phyloP scores from a whole-genome alignment of 2,329 filamentous ascomycete genomes.

The Trichoderma sp. region DNA sequence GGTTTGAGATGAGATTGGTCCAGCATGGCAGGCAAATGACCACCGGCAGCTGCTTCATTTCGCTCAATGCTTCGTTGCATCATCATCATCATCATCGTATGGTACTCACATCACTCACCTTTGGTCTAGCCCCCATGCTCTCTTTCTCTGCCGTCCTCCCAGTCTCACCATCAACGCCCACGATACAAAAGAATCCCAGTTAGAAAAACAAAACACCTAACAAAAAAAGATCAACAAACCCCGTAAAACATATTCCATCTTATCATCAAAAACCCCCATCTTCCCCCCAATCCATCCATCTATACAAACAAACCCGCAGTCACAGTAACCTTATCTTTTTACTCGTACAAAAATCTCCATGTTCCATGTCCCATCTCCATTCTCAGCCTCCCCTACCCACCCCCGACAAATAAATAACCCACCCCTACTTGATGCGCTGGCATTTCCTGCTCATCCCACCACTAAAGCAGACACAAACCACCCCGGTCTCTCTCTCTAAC shows the following conservation, averaged over 20 bases:
- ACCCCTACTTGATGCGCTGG: slow-evolving; percentile 27
- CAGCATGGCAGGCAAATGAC: neutral
- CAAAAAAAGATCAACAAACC: neutral
- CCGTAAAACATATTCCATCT: neutral
- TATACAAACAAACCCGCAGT: neutral
- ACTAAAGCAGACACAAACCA: neutral
- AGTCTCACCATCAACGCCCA: neutral
- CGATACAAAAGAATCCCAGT: neutral
- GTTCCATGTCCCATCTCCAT: neutral
- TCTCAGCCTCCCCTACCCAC: neutral
- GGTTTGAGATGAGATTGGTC: neutral
- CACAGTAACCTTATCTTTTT: neutral
- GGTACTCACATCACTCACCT: neutral
- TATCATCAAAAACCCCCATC: neutral
- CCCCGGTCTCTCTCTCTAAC: neutral
- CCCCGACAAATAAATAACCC: neutral
- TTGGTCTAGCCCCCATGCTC: neutral
- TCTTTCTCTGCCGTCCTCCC: neutral
- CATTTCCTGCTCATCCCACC: slow-evolving; percentile 10
- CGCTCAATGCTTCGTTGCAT: neutral
- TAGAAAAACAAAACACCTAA: neutral
- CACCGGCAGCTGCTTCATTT: neutral
- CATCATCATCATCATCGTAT: neutral
- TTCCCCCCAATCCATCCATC: neutral
- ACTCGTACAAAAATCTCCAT: neutral